Evolutionary conservation across 768 basidiomycete species (phyloP).

Genomic region (Sutorius australiensis): DNA sequence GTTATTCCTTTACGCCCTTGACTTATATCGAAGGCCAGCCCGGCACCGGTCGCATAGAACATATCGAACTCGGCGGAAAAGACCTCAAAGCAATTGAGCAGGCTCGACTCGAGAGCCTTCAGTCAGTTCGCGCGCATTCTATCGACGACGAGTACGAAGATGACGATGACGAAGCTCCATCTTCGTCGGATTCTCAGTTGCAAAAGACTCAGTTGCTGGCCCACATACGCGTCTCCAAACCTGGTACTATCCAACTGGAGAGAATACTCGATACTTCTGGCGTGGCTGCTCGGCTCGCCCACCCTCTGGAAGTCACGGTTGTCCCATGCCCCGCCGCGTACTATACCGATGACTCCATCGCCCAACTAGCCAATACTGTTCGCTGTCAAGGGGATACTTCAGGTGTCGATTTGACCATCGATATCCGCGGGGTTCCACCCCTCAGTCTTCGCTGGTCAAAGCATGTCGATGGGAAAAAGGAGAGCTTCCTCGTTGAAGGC

Average conservation of each 20-base stretch:
- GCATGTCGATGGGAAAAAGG: slow-evolving; percentile 59
- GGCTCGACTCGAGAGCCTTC: slow-evolving; percentile 48
- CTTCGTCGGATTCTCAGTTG: slow-evolving; percentile 43
- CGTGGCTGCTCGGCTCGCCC: slow-evolving; percentile 69
- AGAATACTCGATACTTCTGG: slow-evolving; percentile 66
- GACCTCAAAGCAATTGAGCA: slow-evolving; percentile 69
- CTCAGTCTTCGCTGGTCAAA: slow-evolving; percentile 75
- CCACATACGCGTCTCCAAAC: slow-evolving; percentile 68
- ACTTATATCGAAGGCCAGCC: slow-evolving; percentile 41
- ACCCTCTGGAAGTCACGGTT: slow-evolving; percentile 60
- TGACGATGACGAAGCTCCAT: slow-evolving; percentile 35
- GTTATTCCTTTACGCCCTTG: slow-evolving; percentile 71
- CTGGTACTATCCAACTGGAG: slow-evolving; percentile 73
- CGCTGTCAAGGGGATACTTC: slow-evolving; percentile 69
- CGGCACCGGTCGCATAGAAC: slow-evolving; percentile 45
- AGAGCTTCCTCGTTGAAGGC: slow-evolving; percentile 78
- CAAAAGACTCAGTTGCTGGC: slow-evolving; percentile 73
- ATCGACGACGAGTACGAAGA: slow-evolving; percentile 72
- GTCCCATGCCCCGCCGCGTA: slow-evolving; percentile 80
- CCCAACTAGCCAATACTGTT: slow-evolving; percentile 38
- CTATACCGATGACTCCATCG: slow-evolving; percentile 45
- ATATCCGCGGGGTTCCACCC: slow-evolving; percentile 71
- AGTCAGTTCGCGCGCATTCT: slow-evolving; percentile 39
- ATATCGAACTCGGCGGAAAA: slow-evolving; percentile 52
- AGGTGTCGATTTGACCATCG: slow-evolving; percentile 54